phyloP scores from a whole-genome alignment of 306 rosid species.

The Cicer judaicum region DNA sequence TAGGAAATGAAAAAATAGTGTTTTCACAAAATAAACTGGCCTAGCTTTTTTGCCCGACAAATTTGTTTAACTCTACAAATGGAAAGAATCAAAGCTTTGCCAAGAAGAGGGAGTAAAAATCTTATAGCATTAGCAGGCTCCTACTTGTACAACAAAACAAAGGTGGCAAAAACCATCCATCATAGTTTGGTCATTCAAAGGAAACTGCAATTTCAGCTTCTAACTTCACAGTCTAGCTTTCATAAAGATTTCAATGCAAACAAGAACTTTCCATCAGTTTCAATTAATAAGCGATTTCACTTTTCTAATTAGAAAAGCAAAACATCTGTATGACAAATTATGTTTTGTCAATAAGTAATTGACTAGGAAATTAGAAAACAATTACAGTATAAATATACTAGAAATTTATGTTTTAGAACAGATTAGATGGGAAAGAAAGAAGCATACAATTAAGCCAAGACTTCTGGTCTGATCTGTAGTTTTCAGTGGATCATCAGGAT shows the following conservation, averaged over 20 bases:
- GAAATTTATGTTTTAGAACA: not conserved
- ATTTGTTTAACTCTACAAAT: no score
- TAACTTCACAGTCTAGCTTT: not conserved
- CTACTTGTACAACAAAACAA: not conserved
- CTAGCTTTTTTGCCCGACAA: no score
- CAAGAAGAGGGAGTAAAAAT: constrained; percentile 3
- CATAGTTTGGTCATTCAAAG: not conserved
- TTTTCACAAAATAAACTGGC: no score
- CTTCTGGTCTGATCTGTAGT: constrained; percentile 83
- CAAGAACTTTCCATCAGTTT: constrained; percentile 33
- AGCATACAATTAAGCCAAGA: constrained; percentile 60
- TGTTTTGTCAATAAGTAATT: not conserved
- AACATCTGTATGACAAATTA: not conserved
- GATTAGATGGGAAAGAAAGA: constrained; percentile 31
- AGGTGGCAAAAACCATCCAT: not conserved
- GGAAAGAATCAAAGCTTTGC: no score
- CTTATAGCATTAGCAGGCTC: not conserved
- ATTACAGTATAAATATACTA: constrained; percentile 29
- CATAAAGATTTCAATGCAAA: constrained; percentile 17
- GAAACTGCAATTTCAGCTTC: constrained; percentile 11
- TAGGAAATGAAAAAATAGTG: not conserved
- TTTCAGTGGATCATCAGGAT: constrained; percentile 65
- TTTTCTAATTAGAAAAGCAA: not conserved
- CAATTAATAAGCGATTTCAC: constrained; percentile 3
- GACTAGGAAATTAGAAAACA: constrained; percentile 27